phyloP scores from a whole-genome alignment of 176 grass and related monocot species.

The sorghum (Sorghum bicolor) region Sorghum_bicolor_NCBIv3 NC_012878.2:57477001-57477500 shows the following conservation, averaged over 20 bases:
- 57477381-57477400: conserved; percentile 81
- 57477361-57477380: conserved; percentile 62
- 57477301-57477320: conserved; percentile 9
- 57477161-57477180: neutral
- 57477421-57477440: conserved; percentile 98
- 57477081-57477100: neutral
- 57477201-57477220: conserved; percentile 30
- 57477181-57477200: neutral
- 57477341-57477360: neutral
- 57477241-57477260: conserved; percentile 61
- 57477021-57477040: conserved; percentile 78
- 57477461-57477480: conserved; percentile 1
- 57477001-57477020: conserved; percentile 88
- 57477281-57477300: conserved; percentile 65
- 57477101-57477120: neutral
- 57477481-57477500: neutral
- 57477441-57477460: neutral
- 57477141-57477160: neutral
- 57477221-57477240: conserved; percentile 57
- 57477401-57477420: conserved; percentile 94
- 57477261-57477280: conserved; percentile 79
- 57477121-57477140: neutral
- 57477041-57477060: conserved; percentile 56
- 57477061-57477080: neutral
- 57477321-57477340: neutral